These are phyloP conservation scores for Ophiocordyceps camponoti-leonardi DNA, from an alignment of 2,329 filamentous ascomycete genomes.

Conservation along the genomic window DNA sequence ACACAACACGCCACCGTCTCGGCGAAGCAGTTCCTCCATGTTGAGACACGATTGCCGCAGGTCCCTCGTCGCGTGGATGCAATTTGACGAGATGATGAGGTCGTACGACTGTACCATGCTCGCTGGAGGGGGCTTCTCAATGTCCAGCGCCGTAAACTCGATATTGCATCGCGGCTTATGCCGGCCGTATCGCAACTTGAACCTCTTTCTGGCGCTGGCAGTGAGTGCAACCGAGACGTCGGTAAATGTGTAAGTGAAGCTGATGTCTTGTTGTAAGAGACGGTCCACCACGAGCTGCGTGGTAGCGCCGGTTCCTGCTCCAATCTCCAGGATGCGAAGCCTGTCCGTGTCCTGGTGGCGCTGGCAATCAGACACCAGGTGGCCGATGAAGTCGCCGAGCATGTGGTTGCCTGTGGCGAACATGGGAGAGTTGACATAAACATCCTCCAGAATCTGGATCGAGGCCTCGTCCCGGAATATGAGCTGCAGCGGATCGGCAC, in stretches of 20 bases:
- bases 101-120: slow-evolving; percentile 9
- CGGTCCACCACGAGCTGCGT: slow-evolving; percentile 13
- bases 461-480: slow-evolving; percentile 17
- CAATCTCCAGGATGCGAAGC: slow-evolving; percentile 24
- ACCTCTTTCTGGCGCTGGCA: slow-evolving; percentile 9
- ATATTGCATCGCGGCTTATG: slow-evolving; percentile 5
- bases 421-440: slow-evolving; percentile 16
- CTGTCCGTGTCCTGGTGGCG: not conserved
- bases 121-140: slow-evolving; percentile 9
- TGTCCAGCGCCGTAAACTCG: slow-evolving; percentile 11
- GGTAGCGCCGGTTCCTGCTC: slow-evolving; percentile 25
- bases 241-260: slow-evolving; percentile 20
- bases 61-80: slow-evolving; percentile 17
- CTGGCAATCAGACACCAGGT: not conserved
- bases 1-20: slow-evolving; percentile 10
- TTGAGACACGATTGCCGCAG: slow-evolving; percentile 8
- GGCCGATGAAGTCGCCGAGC: slow-evolving; percentile 3
- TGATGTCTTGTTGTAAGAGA: slow-evolving; percentile 5
- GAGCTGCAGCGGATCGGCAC: slow-evolving; percentile 16
- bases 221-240: slow-evolving; percentile 20
- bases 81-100: slow-evolving; percentile 17
- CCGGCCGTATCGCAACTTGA: slow-evolving; percentile 2
- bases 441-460: slow-evolving; percentile 13
- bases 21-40: slow-evolving; percentile 8
- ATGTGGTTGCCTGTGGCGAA: slow-evolving; percentile 7